phyloP scores from a whole-genome alignment of 768 basidiomycete species.

The Dioszegia hungarica region DNA sequence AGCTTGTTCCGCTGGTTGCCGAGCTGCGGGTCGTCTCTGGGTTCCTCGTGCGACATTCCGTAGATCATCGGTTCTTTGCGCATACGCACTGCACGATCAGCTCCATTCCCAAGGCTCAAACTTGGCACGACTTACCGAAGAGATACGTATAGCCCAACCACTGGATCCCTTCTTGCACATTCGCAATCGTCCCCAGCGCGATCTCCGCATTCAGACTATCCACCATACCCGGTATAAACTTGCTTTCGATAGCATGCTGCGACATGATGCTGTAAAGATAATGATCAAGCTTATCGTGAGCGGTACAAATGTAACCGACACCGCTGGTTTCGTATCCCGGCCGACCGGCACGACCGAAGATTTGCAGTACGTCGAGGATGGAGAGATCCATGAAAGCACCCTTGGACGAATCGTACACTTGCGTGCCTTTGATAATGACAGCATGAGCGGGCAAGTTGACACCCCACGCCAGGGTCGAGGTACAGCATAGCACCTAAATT shows the following conservation, averaged over 20 bases:
- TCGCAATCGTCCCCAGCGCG: constrained; percentile 86
- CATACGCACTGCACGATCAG: constrained; percentile 8
- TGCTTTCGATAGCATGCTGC: constrained; percentile 94
- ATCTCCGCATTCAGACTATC: constrained; percentile 95
- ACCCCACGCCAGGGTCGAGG: constrained; percentile 97
- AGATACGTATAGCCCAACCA: constrained; percentile 98
- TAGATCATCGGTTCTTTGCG: constrained; percentile 9
- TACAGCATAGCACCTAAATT: constrained; percentile 86
- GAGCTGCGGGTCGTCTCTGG: constrained; percentile 67
- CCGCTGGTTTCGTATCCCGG: constrained; percentile 69
- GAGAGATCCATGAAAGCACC: constrained; percentile 89
- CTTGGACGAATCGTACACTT: constrained; percentile 85
- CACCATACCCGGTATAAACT: constrained; percentile 76
- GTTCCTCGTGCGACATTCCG: constrained; percentile 64
- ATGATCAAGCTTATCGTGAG: constrained; percentile 84
- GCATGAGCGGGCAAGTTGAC: constrained; percentile 98
- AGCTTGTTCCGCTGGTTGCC: constrained; percentile 65
- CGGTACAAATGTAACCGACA: constrained; percentile 94
- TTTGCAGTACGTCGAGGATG: constrained; percentile 86
- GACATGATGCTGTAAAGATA: constrained; percentile 83
- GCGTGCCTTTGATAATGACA: constrained; percentile 95
- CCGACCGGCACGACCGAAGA: constrained; percentile 89
- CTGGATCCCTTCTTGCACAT: constrained; percentile 73
- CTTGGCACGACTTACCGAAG: constrained; percentile 56
- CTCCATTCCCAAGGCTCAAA: neutral